Conservation (phyloP, 2,329 filamentous ascomycete genomes). For the Alternaria gansuensis region DNA sequence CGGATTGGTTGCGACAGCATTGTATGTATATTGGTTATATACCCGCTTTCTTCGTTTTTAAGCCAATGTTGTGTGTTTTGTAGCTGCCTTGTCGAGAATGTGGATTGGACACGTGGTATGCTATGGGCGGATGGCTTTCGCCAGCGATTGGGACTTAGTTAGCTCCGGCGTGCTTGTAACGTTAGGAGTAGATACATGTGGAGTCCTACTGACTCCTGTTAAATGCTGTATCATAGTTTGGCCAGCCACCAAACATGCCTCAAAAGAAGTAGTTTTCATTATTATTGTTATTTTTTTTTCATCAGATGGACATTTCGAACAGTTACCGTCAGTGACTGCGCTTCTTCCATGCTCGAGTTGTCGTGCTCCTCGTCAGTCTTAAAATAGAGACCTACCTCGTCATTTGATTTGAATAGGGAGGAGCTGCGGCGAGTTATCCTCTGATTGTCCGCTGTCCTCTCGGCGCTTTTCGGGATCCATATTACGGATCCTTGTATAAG, state of each 20-base stretch:
- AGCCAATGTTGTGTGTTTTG: background rate
- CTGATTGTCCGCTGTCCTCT: slow-evolving; percentile 1
- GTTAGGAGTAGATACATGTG: too few species aligned
- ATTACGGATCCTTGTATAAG: background rate
- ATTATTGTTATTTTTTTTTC: too few species aligned
- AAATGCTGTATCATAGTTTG: too few species aligned
- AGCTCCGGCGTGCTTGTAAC: too few species aligned
- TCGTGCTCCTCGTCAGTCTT: background rate
- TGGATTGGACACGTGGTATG: too few species aligned
- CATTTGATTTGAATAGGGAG: background rate
- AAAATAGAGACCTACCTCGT: background rate
- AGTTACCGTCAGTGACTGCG: background rate
- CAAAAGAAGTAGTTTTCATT: too few species aligned
- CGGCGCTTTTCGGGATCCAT: slow-evolving; percentile 7
- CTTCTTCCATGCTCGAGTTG: background rate
- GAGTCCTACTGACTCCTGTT: too few species aligned
- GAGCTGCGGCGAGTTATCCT: background rate
- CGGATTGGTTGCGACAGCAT: background rate
- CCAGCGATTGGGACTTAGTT: too few species aligned
- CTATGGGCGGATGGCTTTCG: too few species aligned
- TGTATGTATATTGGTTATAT: slow-evolving; percentile 9
- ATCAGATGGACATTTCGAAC: too few species aligned
- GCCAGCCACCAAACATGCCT: too few species aligned
- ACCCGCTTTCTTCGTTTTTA: slow-evolving; percentile 7
- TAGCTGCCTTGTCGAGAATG: background rate